phyloP scores from a whole-genome alignment of 1,284 basidiomycete species.

The Meira nashicola region DNA sequence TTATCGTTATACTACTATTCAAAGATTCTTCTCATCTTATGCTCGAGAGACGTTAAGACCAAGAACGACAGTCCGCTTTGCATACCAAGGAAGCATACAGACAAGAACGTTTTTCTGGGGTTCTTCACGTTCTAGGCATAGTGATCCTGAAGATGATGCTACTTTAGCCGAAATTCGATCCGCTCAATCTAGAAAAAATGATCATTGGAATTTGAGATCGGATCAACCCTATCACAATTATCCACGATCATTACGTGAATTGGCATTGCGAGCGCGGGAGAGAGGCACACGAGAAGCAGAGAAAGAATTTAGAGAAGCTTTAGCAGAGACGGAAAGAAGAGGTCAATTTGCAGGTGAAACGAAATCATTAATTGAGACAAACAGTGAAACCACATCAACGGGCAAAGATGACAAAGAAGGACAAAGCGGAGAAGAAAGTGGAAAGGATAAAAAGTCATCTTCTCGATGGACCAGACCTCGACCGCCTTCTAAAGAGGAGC shows the following conservation, averaged over 20 bases:
- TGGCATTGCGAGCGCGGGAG: constrained; percentile 35
- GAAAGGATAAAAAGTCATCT: neutral
- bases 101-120: neutral
- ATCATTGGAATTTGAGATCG: neutral
- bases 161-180: neutral
- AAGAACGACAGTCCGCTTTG: neutral
- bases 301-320: neutral
- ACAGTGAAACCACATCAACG: neutral
- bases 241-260: constrained; percentile 35
- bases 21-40: neutral
- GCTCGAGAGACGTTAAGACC: no score
- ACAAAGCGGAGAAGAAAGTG: neutral
- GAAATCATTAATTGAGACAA: constrained; percentile 6
- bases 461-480: constrained; percentile 11
- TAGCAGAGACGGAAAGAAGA: neutral
- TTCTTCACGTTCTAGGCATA: neutral
- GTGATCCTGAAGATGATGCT: neutral
- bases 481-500: constrained; percentile 58
- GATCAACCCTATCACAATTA: constrained; percentile 27
- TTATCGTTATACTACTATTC: neutral
- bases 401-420: neutral
- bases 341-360: constrained; percentile 12
- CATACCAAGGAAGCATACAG: neutral
- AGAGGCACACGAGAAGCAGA: constrained; percentile 1
- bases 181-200: neutral